phyloP scores from a whole-genome alignment of 306 rosid species.

The Lathyrus tuberosus region DNA sequence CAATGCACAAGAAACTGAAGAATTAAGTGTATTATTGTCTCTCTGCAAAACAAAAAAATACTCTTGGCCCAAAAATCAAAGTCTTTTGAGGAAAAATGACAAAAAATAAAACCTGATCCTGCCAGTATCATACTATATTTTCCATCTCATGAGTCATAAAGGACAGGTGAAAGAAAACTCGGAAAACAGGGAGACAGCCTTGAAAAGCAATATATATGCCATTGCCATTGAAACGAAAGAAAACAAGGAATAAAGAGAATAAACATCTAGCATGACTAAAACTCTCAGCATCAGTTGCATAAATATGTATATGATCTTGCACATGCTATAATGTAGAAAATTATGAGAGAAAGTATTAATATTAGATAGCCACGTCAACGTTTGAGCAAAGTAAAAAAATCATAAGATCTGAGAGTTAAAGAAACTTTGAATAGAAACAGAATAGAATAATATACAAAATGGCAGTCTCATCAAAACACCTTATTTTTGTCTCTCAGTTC shows the following conservation, averaged over 20 bases:
- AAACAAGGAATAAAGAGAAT: constrained; percentile 16
- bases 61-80: constrained; percentile 6
- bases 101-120: constrained; percentile 12
- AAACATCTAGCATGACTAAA: constrained; percentile 17
- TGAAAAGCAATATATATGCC: not conserved
- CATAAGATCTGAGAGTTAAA: constrained; percentile 1
- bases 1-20: not conserved
- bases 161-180: not conserved
- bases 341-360: constrained; percentile 14
- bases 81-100: not conserved
- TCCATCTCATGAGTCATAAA: constrained; percentile 1
- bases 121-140: constrained; percentile 12
- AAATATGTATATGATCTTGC: not conserved
- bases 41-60: constrained; percentile 1
- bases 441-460: constrained; percentile 9
- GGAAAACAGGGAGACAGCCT: not conserved
- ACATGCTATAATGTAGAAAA: constrained; percentile 15
- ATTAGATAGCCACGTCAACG: constrained; percentile 20
- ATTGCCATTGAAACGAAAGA: constrained; percentile 8
- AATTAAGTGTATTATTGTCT: not conserved
- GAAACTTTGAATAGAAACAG: constrained; percentile 22
- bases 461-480: constrained; percentile 51
- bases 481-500: constrained; percentile 80
- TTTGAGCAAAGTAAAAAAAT: constrained; percentile 4
- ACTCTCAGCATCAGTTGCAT: constrained; percentile 13